These are phyloP conservation scores for Rubroboletus pulcherrimus DNA, from an alignment of 768 basidiomycete genomes.

Conservation along the genomic window DNA sequence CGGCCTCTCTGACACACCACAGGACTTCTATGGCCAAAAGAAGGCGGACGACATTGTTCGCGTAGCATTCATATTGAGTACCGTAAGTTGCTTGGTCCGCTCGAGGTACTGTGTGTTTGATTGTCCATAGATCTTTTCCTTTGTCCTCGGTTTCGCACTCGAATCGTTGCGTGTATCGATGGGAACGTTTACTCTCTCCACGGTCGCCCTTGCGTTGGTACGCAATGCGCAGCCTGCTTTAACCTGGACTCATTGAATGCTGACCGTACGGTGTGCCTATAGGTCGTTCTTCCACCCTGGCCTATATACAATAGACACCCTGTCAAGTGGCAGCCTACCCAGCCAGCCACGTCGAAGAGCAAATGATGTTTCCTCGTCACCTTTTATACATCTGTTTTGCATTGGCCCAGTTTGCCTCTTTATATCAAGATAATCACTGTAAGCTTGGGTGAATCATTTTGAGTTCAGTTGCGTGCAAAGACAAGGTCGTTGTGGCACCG, in stretches of 20 bases:
- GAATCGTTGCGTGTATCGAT: constrained; percentile 26
- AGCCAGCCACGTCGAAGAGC: constrained; percentile 19
- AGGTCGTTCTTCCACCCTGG: constrained; percentile 72
- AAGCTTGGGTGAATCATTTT: neutral
- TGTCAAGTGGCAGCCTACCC: constrained; percentile 23
- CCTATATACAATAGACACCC: constrained; percentile 36
- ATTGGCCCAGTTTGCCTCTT: neutral
- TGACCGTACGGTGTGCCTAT: neutral
- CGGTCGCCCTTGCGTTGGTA: constrained; percentile 21
- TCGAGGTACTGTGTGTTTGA: neutral
- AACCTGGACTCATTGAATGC: neutral
- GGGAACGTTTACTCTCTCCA: constrained; percentile 21
- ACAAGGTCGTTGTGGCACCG: neutral
- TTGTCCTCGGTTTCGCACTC: constrained; percentile 28
- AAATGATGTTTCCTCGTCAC: constrained; percentile 11
- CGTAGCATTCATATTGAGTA: constrained; percentile 20
- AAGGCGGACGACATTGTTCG: constrained; percentile 23
- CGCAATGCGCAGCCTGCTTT: neutral
- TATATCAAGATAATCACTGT: neutral
- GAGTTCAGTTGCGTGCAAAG: neutral
- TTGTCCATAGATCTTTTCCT: constrained; percentile 26
- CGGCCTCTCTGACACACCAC: constrained; percentile 1
- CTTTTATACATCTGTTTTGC: neutral
- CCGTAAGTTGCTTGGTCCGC: constrained; percentile 16
- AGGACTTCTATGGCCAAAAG: constrained; percentile 34